phyloP scores from a whole-genome alignment of 805 yeast species.

The Candida adriatica region DNA sequence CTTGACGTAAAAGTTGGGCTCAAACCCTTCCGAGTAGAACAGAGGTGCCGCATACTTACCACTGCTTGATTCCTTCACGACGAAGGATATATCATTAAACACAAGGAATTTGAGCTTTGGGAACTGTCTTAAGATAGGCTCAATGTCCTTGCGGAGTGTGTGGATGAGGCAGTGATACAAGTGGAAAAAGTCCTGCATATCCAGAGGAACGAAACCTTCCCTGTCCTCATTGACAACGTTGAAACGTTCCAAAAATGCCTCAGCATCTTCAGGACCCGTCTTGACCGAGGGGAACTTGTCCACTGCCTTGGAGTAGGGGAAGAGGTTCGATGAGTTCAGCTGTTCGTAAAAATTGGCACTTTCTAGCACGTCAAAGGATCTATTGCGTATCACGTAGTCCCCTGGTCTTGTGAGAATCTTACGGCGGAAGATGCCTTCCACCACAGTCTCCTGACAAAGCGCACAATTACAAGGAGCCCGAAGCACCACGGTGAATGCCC shows the following conservation, averaged over 20 bases:
- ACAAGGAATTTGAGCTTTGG: constrained; percentile 30
- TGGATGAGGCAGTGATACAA: constrained; percentile 33
- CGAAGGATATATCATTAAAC: constrained; percentile 21
- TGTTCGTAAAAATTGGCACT: constrained; percentile 31
- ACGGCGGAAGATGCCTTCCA: constrained; percentile 26
- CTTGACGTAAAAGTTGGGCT: constrained; percentile 5
- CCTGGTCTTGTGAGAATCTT: constrained; percentile 28
- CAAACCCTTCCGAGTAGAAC: constrained; percentile 16
- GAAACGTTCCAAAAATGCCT: constrained; percentile 24
- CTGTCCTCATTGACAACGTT: constrained; percentile 16
- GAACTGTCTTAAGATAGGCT: constrained; percentile 29
- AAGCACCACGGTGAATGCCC: constrained; percentile 10
- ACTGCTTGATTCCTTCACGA: constrained; percentile 1
- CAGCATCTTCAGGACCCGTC: constrained; percentile 33
- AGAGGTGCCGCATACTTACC: constrained; percentile 4
- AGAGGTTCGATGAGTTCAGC: constrained; percentile 28
- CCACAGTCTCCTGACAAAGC: constrained; percentile 17
- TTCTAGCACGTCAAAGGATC: constrained; percentile 22
- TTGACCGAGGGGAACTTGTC: constrained; percentile 36
- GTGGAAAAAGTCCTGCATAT: constrained; percentile 26
- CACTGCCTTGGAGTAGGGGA: constrained; percentile 38
- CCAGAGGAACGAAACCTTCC: constrained; percentile 23
- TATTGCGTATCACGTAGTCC: constrained; percentile 22
- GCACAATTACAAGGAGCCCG: constrained; percentile 17
- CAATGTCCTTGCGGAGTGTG: constrained; percentile 28